These are phyloP conservation scores for Glomus cerebriforme DNA, from an alignment of 192 early-diverging fungal genomes.

Conservation along the genomic window DNA sequence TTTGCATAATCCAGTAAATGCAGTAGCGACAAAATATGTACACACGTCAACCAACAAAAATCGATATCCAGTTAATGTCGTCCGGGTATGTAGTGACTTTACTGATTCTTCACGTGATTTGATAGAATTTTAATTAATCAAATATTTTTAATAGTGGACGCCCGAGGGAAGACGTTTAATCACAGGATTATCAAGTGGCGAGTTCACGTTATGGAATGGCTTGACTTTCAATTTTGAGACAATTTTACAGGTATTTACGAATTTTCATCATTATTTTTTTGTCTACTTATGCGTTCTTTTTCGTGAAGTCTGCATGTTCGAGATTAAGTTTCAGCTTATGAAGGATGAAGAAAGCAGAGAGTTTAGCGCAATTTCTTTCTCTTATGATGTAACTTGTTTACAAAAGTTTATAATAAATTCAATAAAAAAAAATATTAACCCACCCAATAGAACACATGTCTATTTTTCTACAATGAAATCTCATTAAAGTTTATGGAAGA, in stretches of 20 bases:
- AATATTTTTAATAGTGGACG: conserved; percentile 68
- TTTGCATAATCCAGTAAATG: conserved; percentile 67
- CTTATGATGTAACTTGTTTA: background rate
- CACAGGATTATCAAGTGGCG: conserved; percentile 90
- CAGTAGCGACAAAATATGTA: conserved; percentile 82
- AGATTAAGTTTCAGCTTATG: background rate
- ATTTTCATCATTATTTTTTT: background rate
- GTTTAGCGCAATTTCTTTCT: background rate
- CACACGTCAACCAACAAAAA: conserved; percentile 95
- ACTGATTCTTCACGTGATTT: too few relatives aligned
- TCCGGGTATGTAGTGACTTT: conserved; percentile 57
- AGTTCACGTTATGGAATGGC: conserved; percentile 98
- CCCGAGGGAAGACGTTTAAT: conserved; percentile 94
- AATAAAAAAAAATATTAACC: background rate
- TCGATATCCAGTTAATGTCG: conserved; percentile 87
- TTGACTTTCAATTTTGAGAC: conserved; percentile 98
- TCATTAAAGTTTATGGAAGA: background rate
- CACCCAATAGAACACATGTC: background rate
- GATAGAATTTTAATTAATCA: background rate
- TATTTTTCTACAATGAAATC: background rate
- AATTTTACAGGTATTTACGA: conserved; percentile 74
- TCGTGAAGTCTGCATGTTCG: background rate
- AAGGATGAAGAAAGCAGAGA: background rate
- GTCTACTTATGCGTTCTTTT: conserved; percentile 18
- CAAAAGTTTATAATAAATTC: background rate